Evolutionary conservation across 345 rosid genomes (phyloP).

Genomic region (Populus tremula): DNA sequence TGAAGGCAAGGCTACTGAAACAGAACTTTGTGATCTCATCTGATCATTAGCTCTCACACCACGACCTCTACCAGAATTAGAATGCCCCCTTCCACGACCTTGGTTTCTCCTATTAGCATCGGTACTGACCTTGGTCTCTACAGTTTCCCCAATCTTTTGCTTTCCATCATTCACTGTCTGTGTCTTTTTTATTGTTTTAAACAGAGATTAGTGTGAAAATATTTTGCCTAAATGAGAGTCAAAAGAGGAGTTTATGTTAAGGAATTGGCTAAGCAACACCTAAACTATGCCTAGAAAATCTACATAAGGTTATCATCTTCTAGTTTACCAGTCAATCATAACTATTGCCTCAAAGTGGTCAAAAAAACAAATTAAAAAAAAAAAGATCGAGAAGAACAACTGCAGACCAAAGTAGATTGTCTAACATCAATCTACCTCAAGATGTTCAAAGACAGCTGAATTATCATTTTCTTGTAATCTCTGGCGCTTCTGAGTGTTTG

Average conservation of each 20-base stretch:
- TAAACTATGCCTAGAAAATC: neutral
- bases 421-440: slow-evolving; percentile 50
- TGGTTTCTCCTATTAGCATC: slow-evolving; percentile 71
- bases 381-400: neutral
- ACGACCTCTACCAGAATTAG: slow-evolving; percentile 78
- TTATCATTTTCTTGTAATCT: slow-evolving; percentile 58
- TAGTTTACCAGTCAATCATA: neutral
- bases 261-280: neutral
- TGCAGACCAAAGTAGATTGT: neutral
- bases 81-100: slow-evolving; percentile 77
- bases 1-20: slow-evolving; percentile 42
- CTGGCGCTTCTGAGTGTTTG: slow-evolving; percentile 80
- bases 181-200: slow-evolving; percentile 17
- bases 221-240: neutral
- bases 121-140: slow-evolving; percentile 48
- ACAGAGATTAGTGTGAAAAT: slow-evolving; percentile 11
- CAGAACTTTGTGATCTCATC: slow-evolving; percentile 45
- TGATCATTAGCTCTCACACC: slow-evolving; percentile 73
- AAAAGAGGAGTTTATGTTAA: neutral
- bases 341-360: neutral
- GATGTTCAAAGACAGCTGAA: slow-evolving; percentile 44
- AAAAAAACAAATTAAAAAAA: neutral
- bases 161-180: slow-evolving; percentile 61
- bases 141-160: slow-evolving; percentile 50
- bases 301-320: neutral